Conservation (phyloP, 768 basidiomycete genomes). For the Hygrophoropsis aurantiaca region DNA sequence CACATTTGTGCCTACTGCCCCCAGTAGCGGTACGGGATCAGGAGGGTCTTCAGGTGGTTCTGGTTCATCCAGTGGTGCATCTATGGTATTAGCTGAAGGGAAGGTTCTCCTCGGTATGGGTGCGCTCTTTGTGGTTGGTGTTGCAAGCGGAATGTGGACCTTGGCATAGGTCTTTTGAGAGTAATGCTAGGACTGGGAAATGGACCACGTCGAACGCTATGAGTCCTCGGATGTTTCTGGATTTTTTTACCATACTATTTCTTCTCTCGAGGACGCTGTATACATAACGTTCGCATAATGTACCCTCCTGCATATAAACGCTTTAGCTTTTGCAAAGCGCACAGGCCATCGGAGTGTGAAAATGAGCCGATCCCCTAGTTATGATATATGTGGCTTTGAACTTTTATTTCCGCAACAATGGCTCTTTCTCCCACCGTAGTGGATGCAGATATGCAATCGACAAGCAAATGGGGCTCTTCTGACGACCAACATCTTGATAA, state of each 20-base stretch:
- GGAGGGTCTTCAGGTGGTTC: slow-evolving; percentile 22
- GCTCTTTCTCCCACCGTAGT: slow-evolving; percentile 10
- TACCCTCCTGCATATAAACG: neutral
- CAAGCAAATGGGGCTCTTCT: slow-evolving; percentile 49
- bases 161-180: slow-evolving; percentile 29
- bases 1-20: slow-evolving; percentile 60
- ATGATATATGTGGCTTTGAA: neutral
- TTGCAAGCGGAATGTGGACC: slow-evolving; percentile 45
- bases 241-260: neutral
- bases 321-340: neutral
- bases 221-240: neutral
- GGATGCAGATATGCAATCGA: slow-evolving; percentile 6
- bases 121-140: slow-evolving; percentile 32
- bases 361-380: slow-evolving; percentile 11
- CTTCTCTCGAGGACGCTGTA: neutral
- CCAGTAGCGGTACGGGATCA: slow-evolving; percentile 28
- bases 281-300: neutral
- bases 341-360: slow-evolving; percentile 16
- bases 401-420: slow-evolving; percentile 1
- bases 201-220: slow-evolving; percentile 5
- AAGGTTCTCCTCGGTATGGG: slow-evolving; percentile 39
- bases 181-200: slow-evolving; percentile 1
- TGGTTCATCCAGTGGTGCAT: slow-evolving; percentile 23
- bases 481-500: slow-evolving; percentile 46
- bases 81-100: slow-evolving; percentile 21